phyloP scores from a whole-genome alignment of 2,329 filamentous ascomycete species.

The Neopestalotiopsis rosae region DNA sequence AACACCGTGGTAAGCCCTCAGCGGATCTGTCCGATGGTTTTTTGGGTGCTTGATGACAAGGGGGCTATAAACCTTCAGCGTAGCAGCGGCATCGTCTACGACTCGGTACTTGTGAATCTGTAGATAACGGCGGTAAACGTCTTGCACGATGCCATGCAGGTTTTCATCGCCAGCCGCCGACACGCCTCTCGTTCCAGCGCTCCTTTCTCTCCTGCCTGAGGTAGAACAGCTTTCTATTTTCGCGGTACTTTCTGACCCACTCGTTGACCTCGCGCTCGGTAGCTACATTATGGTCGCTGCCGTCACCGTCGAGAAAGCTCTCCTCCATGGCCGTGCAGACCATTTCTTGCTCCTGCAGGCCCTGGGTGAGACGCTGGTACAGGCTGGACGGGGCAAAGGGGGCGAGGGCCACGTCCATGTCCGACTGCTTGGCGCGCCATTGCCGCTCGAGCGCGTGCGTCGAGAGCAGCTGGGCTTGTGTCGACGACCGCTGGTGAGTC shows the following conservation, averaged over 20 bases:
- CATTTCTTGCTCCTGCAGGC: constrained; percentile 80
- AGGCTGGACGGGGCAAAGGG: constrained; percentile 87
- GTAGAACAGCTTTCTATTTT: constrained; percentile 79
- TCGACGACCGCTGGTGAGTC: constrained; percentile 67
- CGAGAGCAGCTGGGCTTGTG: constrained; percentile 81
- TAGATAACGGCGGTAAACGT: neutral
- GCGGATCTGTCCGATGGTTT: neutral
- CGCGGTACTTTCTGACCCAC: constrained; percentile 82
- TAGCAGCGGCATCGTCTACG: neutral
- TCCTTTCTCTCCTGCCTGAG: constrained; percentile 85
- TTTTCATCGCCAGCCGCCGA: constrained; percentile 88
- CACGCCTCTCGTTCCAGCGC: constrained; percentile 93
- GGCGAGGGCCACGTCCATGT: constrained; percentile 84
- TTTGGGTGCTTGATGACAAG: neutral
- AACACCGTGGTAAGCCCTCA: neutral
- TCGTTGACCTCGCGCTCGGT: constrained; percentile 84
- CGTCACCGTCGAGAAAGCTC: constrained; percentile 77
- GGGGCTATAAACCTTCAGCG: neutral
- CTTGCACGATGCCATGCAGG: neutral
- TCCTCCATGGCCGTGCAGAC: constrained; percentile 87
- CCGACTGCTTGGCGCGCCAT: constrained; percentile 86
- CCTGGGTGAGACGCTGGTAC: constrained; percentile 80
- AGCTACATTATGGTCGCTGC: constrained; percentile 53
- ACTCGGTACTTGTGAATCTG: neutral
- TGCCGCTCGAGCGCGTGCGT: constrained; percentile 89